Percentiles rank a stretch among this genome's conserved stretches.
Conservation (phyloP, 805 yeast species). For the Candida maltosa region DNA sequence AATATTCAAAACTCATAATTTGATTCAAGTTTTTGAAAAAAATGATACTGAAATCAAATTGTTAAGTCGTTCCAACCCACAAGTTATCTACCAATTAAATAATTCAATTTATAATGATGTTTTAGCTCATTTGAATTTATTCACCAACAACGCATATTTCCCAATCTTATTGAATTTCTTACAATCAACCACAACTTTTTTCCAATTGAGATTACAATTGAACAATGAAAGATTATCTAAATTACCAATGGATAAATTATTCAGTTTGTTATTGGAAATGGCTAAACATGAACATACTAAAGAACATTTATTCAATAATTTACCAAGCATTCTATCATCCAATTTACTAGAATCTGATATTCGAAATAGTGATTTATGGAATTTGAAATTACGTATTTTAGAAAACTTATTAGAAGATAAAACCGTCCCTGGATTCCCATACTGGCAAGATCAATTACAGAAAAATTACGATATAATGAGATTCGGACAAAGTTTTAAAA, state of each 20-base stretch:
- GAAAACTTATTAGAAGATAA: slow-evolving; percentile 18
- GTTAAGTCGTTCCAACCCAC: slow-evolving; percentile 16
- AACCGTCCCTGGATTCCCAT: slow-evolving; percentile 12
- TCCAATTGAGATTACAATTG: background rate
- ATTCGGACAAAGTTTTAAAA: slow-evolving; percentile 18
- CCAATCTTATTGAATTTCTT: slow-evolving; percentile 23
- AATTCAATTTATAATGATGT: slow-evolving; percentile 10
- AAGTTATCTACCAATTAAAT: slow-evolving; percentile 8
- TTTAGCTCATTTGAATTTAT: slow-evolving; percentile 10
- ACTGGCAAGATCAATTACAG: slow-evolving; percentile 21
- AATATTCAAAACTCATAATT: slow-evolving; percentile 19
- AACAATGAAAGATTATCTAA: slow-evolving; percentile 9
- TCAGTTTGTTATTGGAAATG: slow-evolving; percentile 15
- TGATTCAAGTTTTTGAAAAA: slow-evolving; percentile 11
- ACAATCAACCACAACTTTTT: slow-evolving; percentile 13
- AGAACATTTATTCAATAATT: slow-evolving; percentile 16
- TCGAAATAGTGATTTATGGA: slow-evolving; percentile 21
- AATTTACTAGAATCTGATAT: slow-evolving; percentile 17
- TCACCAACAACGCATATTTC: slow-evolving; percentile 18
- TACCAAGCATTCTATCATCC: slow-evolving; percentile 22
- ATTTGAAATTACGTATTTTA: slow-evolving; percentile 18
- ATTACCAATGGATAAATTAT: slow-evolving; percentile 21
- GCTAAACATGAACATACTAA: slow-evolving; percentile 17
- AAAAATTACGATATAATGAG: slow-evolving; percentile 18
- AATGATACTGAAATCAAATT: slow-evolving; percentile 18